Evolutionary conservation across 148 eudicot genomes (phyloP).

Genomic region (Gaultheria prostrata): DNA sequence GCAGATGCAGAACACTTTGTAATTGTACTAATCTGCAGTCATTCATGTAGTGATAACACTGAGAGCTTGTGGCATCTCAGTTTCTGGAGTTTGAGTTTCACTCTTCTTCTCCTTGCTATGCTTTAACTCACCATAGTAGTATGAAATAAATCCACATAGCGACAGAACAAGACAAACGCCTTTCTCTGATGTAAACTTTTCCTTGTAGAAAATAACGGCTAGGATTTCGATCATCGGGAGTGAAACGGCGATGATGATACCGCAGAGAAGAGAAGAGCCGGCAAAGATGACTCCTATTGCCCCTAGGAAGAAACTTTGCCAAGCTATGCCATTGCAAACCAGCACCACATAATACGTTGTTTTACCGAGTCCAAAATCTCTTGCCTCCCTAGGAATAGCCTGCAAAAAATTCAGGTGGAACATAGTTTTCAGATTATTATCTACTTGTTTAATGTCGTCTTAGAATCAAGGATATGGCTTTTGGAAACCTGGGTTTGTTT

Average conservation of each 20-base stretch:
- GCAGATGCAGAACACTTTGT: too few relatives aligned
- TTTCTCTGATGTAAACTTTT: neutral
- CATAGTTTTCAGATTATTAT: neutral
- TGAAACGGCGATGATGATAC: constrained; percentile 20
- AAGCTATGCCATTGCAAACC: constrained; percentile 27
- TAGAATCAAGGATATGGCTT: too few relatives aligned
- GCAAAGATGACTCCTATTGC: constrained; percentile 44
- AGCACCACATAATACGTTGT: constrained; percentile 33
- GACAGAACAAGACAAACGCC: neutral
- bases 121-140: neutral
- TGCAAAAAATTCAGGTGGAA: constrained; percentile 16
- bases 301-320: constrained; percentile 51
- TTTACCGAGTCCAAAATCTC: constrained; percentile 32
- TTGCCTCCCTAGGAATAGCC: constrained; percentile 37
- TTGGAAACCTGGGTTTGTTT: too few relatives aligned
- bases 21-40: too few relatives aligned
- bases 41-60: neutral
- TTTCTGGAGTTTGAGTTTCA: neutral
- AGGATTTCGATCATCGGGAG: neutral
- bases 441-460: neutral
- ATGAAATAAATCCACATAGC: neutral
- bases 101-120: neutral
- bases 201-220: neutral
- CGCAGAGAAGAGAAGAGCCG: constrained; percentile 46
- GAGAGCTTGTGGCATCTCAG: neutral